Base-by-base conservation (phyloP, 495 filamentous ascomycete species). In the Glutinoglossum americanum region DNA sequence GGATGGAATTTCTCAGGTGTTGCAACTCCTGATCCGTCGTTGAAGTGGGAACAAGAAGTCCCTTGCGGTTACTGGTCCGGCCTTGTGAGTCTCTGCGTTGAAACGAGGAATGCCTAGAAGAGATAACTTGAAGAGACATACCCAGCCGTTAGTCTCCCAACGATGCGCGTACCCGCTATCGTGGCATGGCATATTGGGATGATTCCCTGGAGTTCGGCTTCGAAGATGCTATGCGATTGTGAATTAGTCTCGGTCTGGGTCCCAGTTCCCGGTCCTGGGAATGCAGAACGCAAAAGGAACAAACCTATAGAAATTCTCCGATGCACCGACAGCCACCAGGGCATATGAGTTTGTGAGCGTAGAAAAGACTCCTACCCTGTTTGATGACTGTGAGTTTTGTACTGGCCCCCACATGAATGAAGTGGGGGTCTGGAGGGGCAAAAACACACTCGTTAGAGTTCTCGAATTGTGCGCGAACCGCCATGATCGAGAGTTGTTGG, bases 21-120 rank as follows among this genome's bases (percentile, higher is more conserved):
- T 94, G 88, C 55, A 98, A 76, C 73, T 98, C 92, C 75, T 98
- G 93, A 72, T 98, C 92, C 63, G 90, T 95, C 57, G 92, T 96
- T 35, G 82, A 83, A 13, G 92, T 97, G 26, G 92, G 92, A 55
- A 98, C 89, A 61, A 98, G 81, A 47, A 98, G 84, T 63, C 92
- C 92, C 69, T 95, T 90, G 61, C 86, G 84, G 77, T 98, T 98
- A 61, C 90, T 87, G 55, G 17, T 51, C 6, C 19, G 7, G 3
- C 48, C 32, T 26, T 25, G 17, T 41, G 13, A 39, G 17, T 17
- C 55, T 27, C 30, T 53, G 2, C 19, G 25, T 19, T 21, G 26
- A 19, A n/a, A 17, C 19, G 15, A 25, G 7, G 27, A 41, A 8
- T 9, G n/a, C 11, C 54, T 27, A 25, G 15, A 47, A 19, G 15